A percentile compares a stretch with the other conserved stretches of the same genome.
Conservation (phyloP, 2,329 filamentous ascomycete genomes). For the Xylariomycetidae sp. region DNA sequence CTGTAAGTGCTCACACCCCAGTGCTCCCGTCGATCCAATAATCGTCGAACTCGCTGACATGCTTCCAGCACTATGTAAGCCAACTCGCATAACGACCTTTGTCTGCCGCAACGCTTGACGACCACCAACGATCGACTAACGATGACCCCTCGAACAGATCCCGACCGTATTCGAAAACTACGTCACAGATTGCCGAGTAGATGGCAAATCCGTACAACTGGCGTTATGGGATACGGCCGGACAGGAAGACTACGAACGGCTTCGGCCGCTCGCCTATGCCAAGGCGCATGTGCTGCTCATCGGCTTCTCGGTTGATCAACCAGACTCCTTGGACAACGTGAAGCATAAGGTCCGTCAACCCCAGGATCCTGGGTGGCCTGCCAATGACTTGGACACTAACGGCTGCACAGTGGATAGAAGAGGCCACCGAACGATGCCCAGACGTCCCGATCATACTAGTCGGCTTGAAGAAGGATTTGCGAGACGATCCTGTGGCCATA, state of each 20-base stretch:
- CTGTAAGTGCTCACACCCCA: conserved; percentile 54
- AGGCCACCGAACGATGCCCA: conserved; percentile 87
- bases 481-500: conserved; percentile 86
- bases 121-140: conserved; percentile 9
- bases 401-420: conserved; percentile 74
- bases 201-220: conserved; percentile 96
- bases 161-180: conserved; percentile 99
- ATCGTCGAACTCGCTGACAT: conserved; percentile 24
- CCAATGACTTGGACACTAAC: conserved; percentile 9
- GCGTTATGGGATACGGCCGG: conserved; percentile 99
- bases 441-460: conserved; percentile 93
- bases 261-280: conserved; percentile 90
- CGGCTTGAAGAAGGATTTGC: conserved; percentile 93
- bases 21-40: conserved; percentile 3
- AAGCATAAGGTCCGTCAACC: conserved; percentile 79
- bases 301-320: conserved; percentile 90
- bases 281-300: conserved; percentile 97
- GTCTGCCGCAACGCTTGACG: not conserved
- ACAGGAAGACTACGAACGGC: conserved; percentile 95
- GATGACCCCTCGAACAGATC: conserved; percentile 47
- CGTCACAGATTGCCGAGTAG: conserved; percentile 95
- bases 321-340: conserved; percentile 95
- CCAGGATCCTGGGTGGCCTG: no score
- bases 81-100: conserved; percentile 2
- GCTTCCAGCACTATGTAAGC: conserved; percentile 51